Evolutionary conservation across 2,329 filamentous ascomycete species (phyloP), one percentile per base, ranked within the genome.

Genomic region (Colletotrichum sp.): DNA sequence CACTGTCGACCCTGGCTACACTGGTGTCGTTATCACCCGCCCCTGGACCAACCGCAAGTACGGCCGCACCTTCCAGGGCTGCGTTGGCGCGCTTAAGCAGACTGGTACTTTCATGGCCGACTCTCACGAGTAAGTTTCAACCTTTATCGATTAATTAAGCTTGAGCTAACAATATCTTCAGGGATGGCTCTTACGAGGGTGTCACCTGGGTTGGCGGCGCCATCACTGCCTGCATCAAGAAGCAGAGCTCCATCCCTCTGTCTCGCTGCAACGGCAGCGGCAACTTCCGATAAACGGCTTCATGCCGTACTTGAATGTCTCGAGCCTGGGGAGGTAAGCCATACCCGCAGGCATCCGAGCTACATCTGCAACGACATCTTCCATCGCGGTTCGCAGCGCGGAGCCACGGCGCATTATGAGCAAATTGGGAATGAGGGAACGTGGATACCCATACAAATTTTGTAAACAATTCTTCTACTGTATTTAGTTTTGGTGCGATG

Each of bases 11-110:
- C 9, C 67, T 12, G 75, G 75, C 67, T 24, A 75, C 30, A 75
- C 75, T 2, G 75, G 75, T 15, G 64, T 69, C 6, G 67, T 75
- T 28, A 65, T 77, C 57, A 69, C 67, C 28, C 70, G 57, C 9
- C 75, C 75, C 63, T 77, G 75, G 75, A 75, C 67, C 55, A 75
- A 30, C 30, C 75, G 75, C 64, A 59, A 48, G 34, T 77, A 69
- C 64, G 75, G 75, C 48, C 75, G 68, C 36, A 36, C 64, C 34
- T 69, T 72, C 72, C 75, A 75, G 32, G 75, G 75, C 59, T 77
- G 75, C 12, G 32, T 75, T 15, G 75, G 72, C n/a, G 52, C 30
- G 24, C 36, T 72, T n/a, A 32, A 7, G 8, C 57, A 72, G 72
- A 72, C 68, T 15, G 75, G 72, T 26, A 77, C 75, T 18, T 77